Conservation (phyloP, 2,329 filamentous ascomycete species). For the Chaetomium olivaceum region DNA sequence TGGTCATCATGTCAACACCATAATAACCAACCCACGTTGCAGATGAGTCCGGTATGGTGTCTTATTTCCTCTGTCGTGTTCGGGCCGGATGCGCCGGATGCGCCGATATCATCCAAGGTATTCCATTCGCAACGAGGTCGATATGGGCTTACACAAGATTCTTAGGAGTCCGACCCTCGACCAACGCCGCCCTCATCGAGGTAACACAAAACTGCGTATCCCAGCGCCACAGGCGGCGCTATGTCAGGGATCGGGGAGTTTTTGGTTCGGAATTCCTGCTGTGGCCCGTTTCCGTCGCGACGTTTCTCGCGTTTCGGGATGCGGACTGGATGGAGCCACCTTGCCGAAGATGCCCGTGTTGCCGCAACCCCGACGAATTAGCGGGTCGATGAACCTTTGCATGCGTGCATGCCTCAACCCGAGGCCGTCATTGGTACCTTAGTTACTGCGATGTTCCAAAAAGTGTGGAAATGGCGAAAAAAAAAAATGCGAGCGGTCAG, state of each 20-base stretch:
- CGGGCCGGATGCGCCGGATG: not conserved
- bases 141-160: too few relatives aligned
- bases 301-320: not conserved
- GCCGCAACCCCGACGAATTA: slow-evolving; percentile 3
- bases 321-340: not conserved
- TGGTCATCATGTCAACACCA: not conserved
- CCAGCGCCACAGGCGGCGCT: not conserved
- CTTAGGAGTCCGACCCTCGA: too few relatives aligned
- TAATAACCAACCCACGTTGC: not conserved
- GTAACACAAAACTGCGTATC: not conserved
- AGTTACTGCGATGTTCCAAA: not conserved
- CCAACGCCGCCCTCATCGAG: not conserved
- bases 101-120: not conserved
- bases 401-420: not conserved
- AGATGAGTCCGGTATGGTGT: not conserved
- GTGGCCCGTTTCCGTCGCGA: not conserved
- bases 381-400: not conserved
- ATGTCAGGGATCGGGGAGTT: not conserved
- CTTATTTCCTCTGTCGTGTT: not conserved
- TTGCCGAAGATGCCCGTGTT: slow-evolving; percentile 12
- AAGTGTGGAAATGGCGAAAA: not conserved
- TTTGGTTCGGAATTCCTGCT: not conserved
- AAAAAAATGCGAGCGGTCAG: not conserved
- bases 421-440: not conserved
- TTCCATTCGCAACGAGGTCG: too few relatives aligned